phyloP scores from a whole-genome alignment of 1,139 yeast genomes.

The Kodamaea derodonti region DNA sequence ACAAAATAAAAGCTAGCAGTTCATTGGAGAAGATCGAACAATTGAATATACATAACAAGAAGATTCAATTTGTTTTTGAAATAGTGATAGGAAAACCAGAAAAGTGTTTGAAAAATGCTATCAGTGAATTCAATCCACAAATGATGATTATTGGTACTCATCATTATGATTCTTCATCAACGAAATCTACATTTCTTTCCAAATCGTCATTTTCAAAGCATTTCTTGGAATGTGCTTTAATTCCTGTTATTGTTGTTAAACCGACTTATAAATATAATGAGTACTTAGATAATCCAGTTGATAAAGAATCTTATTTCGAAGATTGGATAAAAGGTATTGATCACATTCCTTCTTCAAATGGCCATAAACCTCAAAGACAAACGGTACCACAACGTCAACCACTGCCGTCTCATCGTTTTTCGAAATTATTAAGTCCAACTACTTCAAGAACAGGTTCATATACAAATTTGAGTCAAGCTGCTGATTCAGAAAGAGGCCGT shows the following conservation, averaged over 20 bases:
- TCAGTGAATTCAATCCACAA: slow-evolving; percentile 60
- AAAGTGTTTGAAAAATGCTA: slow-evolving; percentile 50
- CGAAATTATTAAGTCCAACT: slow-evolving; percentile 16
- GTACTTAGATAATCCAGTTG: slow-evolving; percentile 20
- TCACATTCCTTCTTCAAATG: not conserved
- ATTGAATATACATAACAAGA: slow-evolving; percentile 45
- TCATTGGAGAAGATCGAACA: slow-evolving; percentile 39
- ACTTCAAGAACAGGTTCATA: slow-evolving; percentile 17
- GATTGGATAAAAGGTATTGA: slow-evolving; percentile 27
- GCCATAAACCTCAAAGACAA: not conserved
- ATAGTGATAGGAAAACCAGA: slow-evolving; percentile 61
- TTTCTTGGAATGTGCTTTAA: slow-evolving; percentile 62
- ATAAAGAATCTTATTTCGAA: slow-evolving; percentile 28
- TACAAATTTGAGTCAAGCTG: slow-evolving; percentile 14
- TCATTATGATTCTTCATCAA: slow-evolving; percentile 24
- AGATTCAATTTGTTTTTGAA: slow-evolving; percentile 55
- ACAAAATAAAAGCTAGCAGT: slow-evolving; percentile 29
- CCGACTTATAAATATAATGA: slow-evolving; percentile 47
- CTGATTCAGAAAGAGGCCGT: slow-evolving; percentile 4
- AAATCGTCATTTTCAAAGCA: slow-evolving; percentile 54
- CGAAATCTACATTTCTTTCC: slow-evolving; percentile 41
- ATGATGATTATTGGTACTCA: slow-evolving; percentile 66
- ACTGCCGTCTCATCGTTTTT: slow-evolving; percentile 6
- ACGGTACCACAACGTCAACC: slow-evolving; percentile 1
- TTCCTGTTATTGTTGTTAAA: slow-evolving; percentile 66